Base-by-base conservation (phyloP, 2,329 filamentous ascomycete species). In the Uncinocarpus reesii region DNA sequence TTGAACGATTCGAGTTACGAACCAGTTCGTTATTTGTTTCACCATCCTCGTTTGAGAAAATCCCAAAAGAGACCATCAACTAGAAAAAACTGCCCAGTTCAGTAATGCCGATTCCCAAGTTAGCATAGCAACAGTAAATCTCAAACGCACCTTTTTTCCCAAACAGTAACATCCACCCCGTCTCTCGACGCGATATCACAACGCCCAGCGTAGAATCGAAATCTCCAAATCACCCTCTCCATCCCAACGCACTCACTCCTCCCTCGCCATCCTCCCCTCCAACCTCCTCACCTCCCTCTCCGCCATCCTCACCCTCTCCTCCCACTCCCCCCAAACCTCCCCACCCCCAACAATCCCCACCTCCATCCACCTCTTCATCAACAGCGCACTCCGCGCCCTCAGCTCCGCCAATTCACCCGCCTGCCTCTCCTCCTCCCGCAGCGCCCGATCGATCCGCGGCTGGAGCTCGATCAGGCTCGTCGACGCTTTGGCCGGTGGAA, bases 361-460 rank as follows among this genome's bases (percentile, higher is more conserved):
- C 62, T 88, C 81, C 65, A 90, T 88, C 83, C 86, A 93, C 29
- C 71, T 66, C 55, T 81, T 75, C 51, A 87, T 66, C 20, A 77
- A 68, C 53, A 64, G 63, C 21, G 69, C 70, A 46, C 68, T 71
- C 10, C 68, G 63, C 7, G 65, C 58, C 28, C 69, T 59, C 44
- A 74, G 50, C 45, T 68, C 67, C 5, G 64, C 65, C 10, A 73
- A 60, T 28, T 66, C 60, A 10, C 49, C 53, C 13, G 64, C 63
- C 53, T 73, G 66, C 16, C 62, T 57, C 3, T 62, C 58, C 57
- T 73, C 70, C 29, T 55, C 57, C 23, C 55, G 49, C 38, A 62
- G 55, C 10, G 70, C 47, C 28, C 57, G 57, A 47, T 69, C 62
- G 7, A 74, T 52, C 10, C 65, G 62, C n/a, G 70, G 68, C 44